These are phyloP conservation scores for Annulohypoxylon moriforme DNA, from an alignment of 495 filamentous ascomycete species.

Conservation along the genomic window DNA sequence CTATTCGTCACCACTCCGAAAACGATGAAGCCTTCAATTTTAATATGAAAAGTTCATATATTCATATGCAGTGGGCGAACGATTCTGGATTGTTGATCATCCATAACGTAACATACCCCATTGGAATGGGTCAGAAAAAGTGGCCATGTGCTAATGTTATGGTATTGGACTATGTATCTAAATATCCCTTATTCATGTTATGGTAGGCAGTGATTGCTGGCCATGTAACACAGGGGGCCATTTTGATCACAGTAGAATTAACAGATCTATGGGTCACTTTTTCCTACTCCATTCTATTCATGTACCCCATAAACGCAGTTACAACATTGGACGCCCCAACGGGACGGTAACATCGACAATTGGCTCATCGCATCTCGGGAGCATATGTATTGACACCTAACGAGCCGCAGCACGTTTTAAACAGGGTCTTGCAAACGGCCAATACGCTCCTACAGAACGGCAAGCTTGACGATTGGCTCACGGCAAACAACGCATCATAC, in stretches of 20 bases:
- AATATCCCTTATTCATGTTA: too few species aligned
- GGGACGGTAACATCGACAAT: slow-evolving; percentile 15
- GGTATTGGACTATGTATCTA: too few species aligned
- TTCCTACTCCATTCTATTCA: too few species aligned
- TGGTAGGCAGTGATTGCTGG: too few species aligned
- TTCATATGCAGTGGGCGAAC: background rate
- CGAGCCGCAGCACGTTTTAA: background rate
- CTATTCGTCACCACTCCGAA: background rate
- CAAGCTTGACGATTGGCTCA: background rate
- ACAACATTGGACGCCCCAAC: slow-evolving; percentile 2
- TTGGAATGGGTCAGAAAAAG: too few species aligned
- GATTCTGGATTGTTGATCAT: background rate
- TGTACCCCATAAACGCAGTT: background rate
- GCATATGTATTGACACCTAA: slow-evolving; percentile 15
- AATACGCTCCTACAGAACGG: background rate
- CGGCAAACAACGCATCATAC: background rate
- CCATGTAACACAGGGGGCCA: too few species aligned
- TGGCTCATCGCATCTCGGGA: slow-evolving; percentile 6
- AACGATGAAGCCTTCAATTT: background rate
- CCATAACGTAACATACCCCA: background rate
- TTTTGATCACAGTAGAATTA: too few species aligned
- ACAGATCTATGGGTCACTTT: too few species aligned
- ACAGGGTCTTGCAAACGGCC: background rate
- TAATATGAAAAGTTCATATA: background rate
- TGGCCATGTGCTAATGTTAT: too few species aligned